These are phyloP conservation scores for Nicotiana rustica DNA, from an alignment of 305 asterid genomes.

Conservation along the genomic window DNA sequence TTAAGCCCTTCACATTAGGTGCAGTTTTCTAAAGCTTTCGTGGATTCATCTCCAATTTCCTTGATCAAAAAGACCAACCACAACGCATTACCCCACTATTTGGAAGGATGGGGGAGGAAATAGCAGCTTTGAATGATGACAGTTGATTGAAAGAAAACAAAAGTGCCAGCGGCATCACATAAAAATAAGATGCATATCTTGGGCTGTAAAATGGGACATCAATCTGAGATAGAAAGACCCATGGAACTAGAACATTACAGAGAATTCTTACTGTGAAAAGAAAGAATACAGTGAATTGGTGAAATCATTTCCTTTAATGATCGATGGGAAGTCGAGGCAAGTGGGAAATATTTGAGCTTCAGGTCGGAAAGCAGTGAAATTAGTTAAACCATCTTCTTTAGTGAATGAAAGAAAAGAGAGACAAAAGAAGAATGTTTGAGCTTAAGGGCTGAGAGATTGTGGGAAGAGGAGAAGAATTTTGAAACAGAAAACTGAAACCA, in stretches of 20 bases:
- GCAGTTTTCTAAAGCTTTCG: neutral
- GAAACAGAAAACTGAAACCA: constrained; percentile 24
- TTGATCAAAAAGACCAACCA: neutral
- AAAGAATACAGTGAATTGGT: neutral
- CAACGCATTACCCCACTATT: neutral
- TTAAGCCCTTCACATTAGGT: neutral
- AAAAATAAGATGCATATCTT: neutral
- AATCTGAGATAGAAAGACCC: neutral
- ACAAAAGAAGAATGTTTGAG: constrained; percentile 3
- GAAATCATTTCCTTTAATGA: constrained; percentile 22
- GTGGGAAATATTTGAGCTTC: constrained; percentile 20
- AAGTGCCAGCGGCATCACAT: constrained; percentile 9
- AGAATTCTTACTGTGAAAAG: constrained; percentile 21
- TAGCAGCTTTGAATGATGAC: neutral
- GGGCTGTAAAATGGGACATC: neutral
- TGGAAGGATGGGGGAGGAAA: neutral
- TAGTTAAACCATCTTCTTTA: constrained; percentile 13
- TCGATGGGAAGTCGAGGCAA: constrained; percentile 3
- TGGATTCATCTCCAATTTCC: constrained; percentile 8
- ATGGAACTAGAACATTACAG: neutral
- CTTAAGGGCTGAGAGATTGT: neutral
- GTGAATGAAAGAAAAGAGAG: constrained; percentile 5
- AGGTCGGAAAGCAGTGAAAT: neutral
- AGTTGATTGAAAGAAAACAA: neutral
- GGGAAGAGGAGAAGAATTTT: constrained; percentile 29